Evolutionary conservation across 2,329 filamentous ascomycete species (phyloP).

Genomic region (Ophiostoma sp.): DNA sequence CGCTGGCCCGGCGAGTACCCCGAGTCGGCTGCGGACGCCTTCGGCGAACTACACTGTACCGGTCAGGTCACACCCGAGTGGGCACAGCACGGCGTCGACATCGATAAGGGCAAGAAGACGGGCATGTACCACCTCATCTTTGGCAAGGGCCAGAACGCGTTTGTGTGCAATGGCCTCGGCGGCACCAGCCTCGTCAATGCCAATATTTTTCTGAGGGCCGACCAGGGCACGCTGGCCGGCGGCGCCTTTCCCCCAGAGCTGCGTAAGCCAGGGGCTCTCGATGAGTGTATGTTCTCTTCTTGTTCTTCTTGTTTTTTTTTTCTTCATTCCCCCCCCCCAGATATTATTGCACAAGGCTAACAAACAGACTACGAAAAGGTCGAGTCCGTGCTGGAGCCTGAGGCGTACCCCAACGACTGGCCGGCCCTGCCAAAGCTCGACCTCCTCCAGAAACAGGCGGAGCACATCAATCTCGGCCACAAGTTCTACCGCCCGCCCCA

Average conservation of each 20-base stretch:
- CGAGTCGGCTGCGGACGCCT: slow-evolving; percentile 41
- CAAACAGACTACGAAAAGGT: slow-evolving; percentile 53
- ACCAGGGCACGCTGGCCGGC: slow-evolving; percentile 49
- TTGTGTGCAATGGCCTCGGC: slow-evolving; percentile 57
- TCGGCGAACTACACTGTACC: slow-evolving; percentile 51
- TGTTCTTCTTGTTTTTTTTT: neutral
- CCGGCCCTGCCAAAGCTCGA: slow-evolving; percentile 54
- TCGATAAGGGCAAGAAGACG: slow-evolving; percentile 49
- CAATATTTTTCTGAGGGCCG: slow-evolving; percentile 60
- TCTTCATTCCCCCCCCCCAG: too few relatives aligned
- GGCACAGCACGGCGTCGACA: slow-evolving; percentile 38
- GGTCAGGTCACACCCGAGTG: slow-evolving; percentile 45
- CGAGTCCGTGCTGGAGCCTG: slow-evolving; percentile 52
- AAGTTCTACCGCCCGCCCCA: slow-evolving; percentile 54
- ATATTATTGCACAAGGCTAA: neutral
- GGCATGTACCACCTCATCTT: slow-evolving; percentile 60
- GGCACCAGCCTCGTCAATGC: slow-evolving; percentile 63
- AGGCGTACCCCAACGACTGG: slow-evolving; percentile 53
- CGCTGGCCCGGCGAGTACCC: slow-evolving; percentile 64
- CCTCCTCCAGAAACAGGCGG: slow-evolving; percentile 53
- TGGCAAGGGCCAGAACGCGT: slow-evolving; percentile 58
- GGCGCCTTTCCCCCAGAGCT: slow-evolving; percentile 57
- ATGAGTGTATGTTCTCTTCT: slow-evolving; percentile 42
- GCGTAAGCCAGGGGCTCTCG: slow-evolving; percentile 40
- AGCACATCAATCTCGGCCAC: slow-evolving; percentile 44